Conservation (phyloP, 73 alveolate genomes). For the Breviolum minutum region DNA sequence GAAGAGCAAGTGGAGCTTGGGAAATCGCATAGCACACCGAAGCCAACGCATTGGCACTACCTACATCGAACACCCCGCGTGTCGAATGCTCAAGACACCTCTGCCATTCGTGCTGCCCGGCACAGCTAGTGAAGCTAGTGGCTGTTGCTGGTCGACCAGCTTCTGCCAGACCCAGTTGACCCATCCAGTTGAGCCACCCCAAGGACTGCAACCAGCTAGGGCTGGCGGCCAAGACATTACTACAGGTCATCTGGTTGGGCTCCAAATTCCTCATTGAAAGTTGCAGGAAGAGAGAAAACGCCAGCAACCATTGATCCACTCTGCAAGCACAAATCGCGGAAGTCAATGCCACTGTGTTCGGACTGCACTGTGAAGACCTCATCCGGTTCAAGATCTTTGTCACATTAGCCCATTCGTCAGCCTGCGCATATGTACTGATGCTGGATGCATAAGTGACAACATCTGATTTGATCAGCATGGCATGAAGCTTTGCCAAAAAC, state of each 20-base stretch:
- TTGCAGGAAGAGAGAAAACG: not conserved
- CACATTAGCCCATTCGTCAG: not conserved
- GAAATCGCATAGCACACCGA: not conserved
- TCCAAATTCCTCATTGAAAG: not conserved
- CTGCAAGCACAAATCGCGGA: slow-evolving; percentile 37
- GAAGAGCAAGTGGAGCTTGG: not conserved
- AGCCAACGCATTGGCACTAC: slow-evolving; percentile 2
- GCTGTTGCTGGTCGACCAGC: not conserved
- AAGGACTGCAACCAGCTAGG: slow-evolving; percentile 20
- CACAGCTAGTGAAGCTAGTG: not conserved
- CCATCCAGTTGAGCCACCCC: slow-evolving; percentile 19
- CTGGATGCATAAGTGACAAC: slow-evolving; percentile 31
- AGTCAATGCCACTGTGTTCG: not conserved
- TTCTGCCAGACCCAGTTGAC: not conserved
- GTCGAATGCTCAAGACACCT: not conserved
- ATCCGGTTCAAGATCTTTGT: not conserved
- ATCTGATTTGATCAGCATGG: not conserved
- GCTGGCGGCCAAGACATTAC: not conserved
- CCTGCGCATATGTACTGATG: not conserved
- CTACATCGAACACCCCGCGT: not conserved
- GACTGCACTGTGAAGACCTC: not conserved
- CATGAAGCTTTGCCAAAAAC: not conserved
- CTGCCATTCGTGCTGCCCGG: not conserved
- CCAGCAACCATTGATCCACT: slow-evolving; percentile 1
- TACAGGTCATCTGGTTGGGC: slow-evolving; percentile 7